Conservation (phyloP, 1,139 yeast genomes). For the Debaryomycetaceae sp. region DNA sequence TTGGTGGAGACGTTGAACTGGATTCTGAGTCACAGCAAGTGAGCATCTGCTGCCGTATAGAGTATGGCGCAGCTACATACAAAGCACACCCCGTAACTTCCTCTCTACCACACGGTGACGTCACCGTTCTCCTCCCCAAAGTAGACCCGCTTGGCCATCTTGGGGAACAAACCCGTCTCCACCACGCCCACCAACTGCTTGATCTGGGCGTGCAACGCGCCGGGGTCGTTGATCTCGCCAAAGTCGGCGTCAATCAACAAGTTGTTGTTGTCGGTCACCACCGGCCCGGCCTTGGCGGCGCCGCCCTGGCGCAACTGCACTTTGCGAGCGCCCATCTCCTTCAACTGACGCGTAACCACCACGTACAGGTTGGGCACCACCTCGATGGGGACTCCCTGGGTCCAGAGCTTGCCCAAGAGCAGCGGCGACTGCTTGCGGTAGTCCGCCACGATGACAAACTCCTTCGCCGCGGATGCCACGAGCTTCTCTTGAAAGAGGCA, state of each 20-base stretch:
- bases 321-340: constrained; percentile 58
- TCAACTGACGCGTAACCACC: constrained; percentile 64
- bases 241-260: constrained; percentile 92
- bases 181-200: constrained; percentile 88
- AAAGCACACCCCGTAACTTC: too few species aligned
- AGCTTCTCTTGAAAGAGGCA: constrained; percentile 95
- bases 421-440: constrained; percentile 70
- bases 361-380: constrained; percentile 87
- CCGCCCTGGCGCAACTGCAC: constrained; percentile 82
- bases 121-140: constrained; percentile 81
- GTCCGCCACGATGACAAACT: constrained; percentile 89
- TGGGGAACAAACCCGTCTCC: constrained; percentile 86
- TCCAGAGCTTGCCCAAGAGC: constrained; percentile 76
- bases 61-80: constrained; percentile 4
- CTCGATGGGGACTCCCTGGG: constrained; percentile 91
- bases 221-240: constrained; percentile 67
- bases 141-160: constrained; percentile 72
- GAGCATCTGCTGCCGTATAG: too few species aligned
- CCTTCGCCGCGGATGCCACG: constrained; percentile 76
- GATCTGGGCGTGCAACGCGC: constrained; percentile 55
- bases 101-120: constrained; percentile 29
- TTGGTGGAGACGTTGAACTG: constrained; percentile 70
- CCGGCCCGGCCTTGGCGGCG: constrained; percentile 93
- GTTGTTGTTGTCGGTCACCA: constrained; percentile 95
- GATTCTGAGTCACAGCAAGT: constrained; percentile 60